A percentile compares a stretch with the other conserved stretches of the same genome.
Conservation (phyloP, 2,329 filamentous ascomycete species). For the Penicillium digitatum region DNA sequence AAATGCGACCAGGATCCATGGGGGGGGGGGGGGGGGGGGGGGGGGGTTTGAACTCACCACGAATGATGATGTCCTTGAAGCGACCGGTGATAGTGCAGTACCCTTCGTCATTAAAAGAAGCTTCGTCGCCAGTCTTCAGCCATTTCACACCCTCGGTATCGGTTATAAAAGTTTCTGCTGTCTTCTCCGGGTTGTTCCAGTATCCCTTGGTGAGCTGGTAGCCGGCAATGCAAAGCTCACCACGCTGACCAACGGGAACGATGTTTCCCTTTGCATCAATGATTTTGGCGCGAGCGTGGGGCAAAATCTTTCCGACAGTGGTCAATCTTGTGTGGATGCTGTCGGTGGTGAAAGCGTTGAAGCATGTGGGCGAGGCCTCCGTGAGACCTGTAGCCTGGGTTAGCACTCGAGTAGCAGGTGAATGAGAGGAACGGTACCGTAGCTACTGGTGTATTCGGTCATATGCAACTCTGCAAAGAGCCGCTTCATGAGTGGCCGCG, state of each 20-base stretch:
- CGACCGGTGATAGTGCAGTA: conserved; percentile 71
- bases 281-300: conserved; percentile 73
- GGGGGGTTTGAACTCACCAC: conserved; percentile 44
- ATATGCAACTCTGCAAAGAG: conserved; percentile 69
- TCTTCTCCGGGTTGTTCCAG: conserved; percentile 69
- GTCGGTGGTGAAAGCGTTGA: conserved; percentile 74
- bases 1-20: not conserved
- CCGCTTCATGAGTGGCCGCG: conserved; percentile 68
- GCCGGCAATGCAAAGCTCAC: conserved; percentile 73
- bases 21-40: not conserved
- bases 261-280: conserved; percentile 61
- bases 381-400: conserved; percentile 54
- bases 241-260: conserved; percentile 63
- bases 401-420: not conserved
- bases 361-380: conserved; percentile 74
- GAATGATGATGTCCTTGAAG: conserved; percentile 76
- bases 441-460: conserved; percentile 67
- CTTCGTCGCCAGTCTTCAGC: conserved; percentile 63
- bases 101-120: conserved; percentile 52
- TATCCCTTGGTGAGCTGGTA: conserved; percentile 65
- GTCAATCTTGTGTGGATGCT: conserved; percentile 62
- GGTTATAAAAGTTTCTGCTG: conserved; percentile 64
- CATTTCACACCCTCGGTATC: conserved; percentile 58
- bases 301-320: conserved; percentile 72
- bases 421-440: conserved; percentile 34